phyloP scores from a whole-genome alignment of 139 green algal species.

The Micractinium conductrix region DNA sequence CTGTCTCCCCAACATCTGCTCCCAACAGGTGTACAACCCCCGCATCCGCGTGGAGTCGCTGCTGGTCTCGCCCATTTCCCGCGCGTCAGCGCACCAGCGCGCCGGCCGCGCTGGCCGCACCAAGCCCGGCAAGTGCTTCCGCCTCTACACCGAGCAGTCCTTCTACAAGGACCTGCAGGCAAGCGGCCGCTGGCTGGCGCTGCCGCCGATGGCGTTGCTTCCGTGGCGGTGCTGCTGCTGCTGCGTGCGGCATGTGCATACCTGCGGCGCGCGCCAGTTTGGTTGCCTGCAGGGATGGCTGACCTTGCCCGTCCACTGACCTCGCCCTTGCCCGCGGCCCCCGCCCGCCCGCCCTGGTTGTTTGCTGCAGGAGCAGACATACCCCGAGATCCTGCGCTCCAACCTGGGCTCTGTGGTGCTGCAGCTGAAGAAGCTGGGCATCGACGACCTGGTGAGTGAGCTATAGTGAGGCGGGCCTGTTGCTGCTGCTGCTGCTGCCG shows the following conservation, averaged over 20 bases:
- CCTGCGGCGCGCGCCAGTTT: too few relatives aligned
- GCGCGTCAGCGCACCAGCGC: slow-evolving; percentile 95
- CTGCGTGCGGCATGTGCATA: too few relatives aligned
- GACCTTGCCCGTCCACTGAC: too few relatives aligned
- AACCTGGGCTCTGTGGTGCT: slow-evolving; percentile 98
- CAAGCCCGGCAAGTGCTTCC: slow-evolving; percentile 98
- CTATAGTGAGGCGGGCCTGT: not conserved
- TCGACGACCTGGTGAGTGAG: slow-evolving; percentile 94
- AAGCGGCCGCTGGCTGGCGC: too few relatives aligned
- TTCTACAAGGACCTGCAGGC: slow-evolving; percentile 98
- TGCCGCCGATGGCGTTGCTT: too few relatives aligned
- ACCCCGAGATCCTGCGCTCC: slow-evolving; percentile 98
- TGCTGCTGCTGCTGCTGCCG: not conserved
- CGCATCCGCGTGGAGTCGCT: slow-evolving; percentile 96
- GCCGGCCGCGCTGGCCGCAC: slow-evolving; percentile 95
- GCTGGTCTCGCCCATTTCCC: slow-evolving; percentile 97
- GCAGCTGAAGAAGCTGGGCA: slow-evolving; percentile 99
- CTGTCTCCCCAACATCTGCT: not conserved
- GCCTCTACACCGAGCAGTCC: slow-evolving; percentile 88
- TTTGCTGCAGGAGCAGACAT: slow-evolving; percentile 99
- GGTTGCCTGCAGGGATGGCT: too few relatives aligned
- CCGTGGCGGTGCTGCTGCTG: too few relatives aligned
- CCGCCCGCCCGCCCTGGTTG: too few relatives aligned
- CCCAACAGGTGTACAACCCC: slow-evolving; percentile 89
- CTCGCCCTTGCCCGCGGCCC: too few relatives aligned